Conservation (phyloP, 352 stramenopile species). For the Globisporangium yorkense region DNA sequence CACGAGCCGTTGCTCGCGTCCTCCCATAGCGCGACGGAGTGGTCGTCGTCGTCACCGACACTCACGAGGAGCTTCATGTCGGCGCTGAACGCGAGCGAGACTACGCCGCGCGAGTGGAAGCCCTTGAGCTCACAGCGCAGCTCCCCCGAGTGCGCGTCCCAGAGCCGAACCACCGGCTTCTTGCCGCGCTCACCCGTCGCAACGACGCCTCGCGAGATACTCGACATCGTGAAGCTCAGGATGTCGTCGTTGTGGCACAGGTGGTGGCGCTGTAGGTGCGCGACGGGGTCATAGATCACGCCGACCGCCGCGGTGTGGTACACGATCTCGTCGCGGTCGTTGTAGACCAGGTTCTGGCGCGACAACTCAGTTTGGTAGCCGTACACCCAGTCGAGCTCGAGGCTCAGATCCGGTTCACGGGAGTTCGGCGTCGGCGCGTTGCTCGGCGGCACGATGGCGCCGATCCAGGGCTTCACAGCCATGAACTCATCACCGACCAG, state of each 20-base stretch:
- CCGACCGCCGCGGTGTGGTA: conserved; percentile 87
- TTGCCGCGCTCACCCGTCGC: conserved; percentile 86
- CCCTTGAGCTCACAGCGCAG: conserved; percentile 55
- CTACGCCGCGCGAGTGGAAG: conserved; percentile 62
- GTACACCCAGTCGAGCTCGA: conserved; percentile 84
- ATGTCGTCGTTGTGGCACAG: conserved; percentile 85
- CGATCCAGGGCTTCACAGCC: conserved; percentile 87
- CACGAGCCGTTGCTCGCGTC: conserved; percentile 64
- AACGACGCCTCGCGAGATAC: conserved; percentile 50
- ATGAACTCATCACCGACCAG: conserved; percentile 81
- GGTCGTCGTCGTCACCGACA: conserved; percentile 77
- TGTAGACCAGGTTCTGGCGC: conserved; percentile 81
- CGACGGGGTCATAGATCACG: conserved; percentile 67
- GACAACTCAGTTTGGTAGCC: conserved; percentile 71
- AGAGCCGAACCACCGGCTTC: conserved; percentile 68
- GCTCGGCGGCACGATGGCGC: conserved; percentile 70
- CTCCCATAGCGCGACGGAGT: conserved; percentile 73
- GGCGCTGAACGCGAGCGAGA: conserved; percentile 60
- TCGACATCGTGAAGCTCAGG: conserved; percentile 69
- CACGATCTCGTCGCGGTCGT: conserved; percentile 65
- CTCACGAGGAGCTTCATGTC: conserved; percentile 58
- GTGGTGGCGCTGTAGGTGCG: conserved; percentile 80
- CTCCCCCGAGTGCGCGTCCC: conserved; percentile 74
- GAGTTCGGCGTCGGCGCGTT: conserved; percentile 61
- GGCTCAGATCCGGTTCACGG: conserved; percentile 46